A percentile compares a stretch with the other conserved stretches of the same genome.
Conservation (phyloP, 2,329 filamentous ascomycete species). For the Parastagonospora avenae region DNA sequence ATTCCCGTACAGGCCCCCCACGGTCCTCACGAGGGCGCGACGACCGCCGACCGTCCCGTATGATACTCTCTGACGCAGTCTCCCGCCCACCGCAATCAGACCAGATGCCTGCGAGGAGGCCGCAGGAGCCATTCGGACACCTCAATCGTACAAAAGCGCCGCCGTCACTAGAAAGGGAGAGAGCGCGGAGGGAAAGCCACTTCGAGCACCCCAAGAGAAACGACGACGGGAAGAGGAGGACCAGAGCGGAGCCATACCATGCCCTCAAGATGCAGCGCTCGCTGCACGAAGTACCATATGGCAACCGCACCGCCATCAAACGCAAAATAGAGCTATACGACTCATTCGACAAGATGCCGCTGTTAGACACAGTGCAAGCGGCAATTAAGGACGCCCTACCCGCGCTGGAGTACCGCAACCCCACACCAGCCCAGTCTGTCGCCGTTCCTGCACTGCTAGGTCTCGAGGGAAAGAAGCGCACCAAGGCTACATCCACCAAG, state of each 20-base stretch:
- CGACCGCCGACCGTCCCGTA: conserved; percentile 53
- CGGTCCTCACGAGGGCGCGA: conserved; percentile 24
- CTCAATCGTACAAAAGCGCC: conserved; percentile 42
- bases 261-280: conserved; percentile 93
- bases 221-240: conserved; percentile 29
- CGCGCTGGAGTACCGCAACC: conserved; percentile 74
- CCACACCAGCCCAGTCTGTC: conserved; percentile 87
- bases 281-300: conserved; percentile 77
- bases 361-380: conserved; percentile 73
- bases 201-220: conserved; percentile 9
- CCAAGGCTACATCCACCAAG: conserved; percentile 26
- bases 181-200: conserved; percentile 13
- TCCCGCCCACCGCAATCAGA: conserved; percentile 25
- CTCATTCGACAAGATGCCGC: conserved; percentile 78
- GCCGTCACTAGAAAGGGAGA: conserved; percentile 22
- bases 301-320: conserved; percentile 67
- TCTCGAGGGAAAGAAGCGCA: conserved; percentile 50
- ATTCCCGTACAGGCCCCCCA: conserved; percentile 10
- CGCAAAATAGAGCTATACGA: conserved; percentile 67
- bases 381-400: conserved; percentile 79
- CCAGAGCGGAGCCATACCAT: conserved; percentile 65
- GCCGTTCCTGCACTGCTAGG: conserved; percentile 83
- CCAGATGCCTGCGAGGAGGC: conserved; percentile 24
- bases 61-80: conserved; percentile 55
- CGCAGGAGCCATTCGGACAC: conserved; percentile 38